Evolutionary conservation across 1,284 basidiomycete species (phyloP).

Genomic region (Peniophora sp.): DNA sequence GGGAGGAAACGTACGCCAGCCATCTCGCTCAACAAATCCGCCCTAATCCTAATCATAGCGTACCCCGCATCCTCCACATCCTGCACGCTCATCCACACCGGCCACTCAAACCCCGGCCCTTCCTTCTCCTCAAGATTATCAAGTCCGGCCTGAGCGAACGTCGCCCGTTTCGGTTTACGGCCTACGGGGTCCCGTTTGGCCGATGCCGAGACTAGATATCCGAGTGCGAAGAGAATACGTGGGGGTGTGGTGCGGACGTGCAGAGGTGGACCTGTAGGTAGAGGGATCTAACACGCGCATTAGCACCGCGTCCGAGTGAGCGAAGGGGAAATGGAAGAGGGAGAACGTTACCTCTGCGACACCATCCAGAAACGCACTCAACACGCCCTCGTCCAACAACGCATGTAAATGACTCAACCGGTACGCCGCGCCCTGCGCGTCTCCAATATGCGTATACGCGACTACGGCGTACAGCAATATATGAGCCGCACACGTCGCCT

Average conservation of each 20-base stretch:
- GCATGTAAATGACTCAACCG: slow-evolving; percentile 51
- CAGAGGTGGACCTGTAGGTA: slow-evolving; percentile 33
- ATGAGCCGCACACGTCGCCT: slow-evolving; percentile 39
- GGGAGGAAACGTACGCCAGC: slow-evolving; percentile 36
- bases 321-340: slow-evolving; percentile 4
- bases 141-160: slow-evolving; percentile 63
- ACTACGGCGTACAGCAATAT: slow-evolving; percentile 49
- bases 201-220: slow-evolving; percentile 55
- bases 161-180: slow-evolving; percentile 59
- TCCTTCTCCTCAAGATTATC: slow-evolving; percentile 39
- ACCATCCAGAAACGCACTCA: slow-evolving; percentile 41
- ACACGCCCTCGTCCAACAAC: slow-evolving; percentile 48
- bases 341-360: slow-evolving; percentile 39
- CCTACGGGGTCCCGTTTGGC: slow-evolving; percentile 67
- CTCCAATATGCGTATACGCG: slow-evolving; percentile 50
- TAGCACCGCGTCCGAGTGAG: slow-evolving; percentile 3
- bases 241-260: slow-evolving; percentile 59
- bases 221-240: slow-evolving; percentile 50
- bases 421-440: slow-evolving; percentile 31
- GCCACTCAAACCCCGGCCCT: slow-evolving; percentile 29
- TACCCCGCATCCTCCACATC: slow-evolving; percentile 43
- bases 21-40: slow-evolving; percentile 63
- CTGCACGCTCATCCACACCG: slow-evolving; percentile 41
- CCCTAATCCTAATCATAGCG: slow-evolving; percentile 52
- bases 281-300: slow-evolving; percentile 21